Evolutionary conservation across 148 eudicot genomes (phyloP).

Genomic region (Fagopyrum homotropicum): DNA sequence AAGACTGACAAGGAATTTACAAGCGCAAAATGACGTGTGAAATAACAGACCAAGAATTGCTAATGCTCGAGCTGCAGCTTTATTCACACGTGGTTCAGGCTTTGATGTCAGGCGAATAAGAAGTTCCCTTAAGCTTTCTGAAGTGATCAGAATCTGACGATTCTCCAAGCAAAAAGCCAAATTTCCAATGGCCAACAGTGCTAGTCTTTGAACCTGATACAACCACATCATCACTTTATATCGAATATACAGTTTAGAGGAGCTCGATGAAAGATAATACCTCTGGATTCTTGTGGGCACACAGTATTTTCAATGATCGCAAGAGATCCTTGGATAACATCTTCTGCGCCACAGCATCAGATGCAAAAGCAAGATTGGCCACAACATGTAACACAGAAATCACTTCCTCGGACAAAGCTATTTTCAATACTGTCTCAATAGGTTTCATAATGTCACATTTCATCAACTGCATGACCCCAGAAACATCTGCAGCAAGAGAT

Average conservation of each 20-base stretch:
- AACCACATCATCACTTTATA: neutral
- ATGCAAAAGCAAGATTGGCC: slow-evolving; percentile 77
- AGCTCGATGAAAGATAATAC: slow-evolving; percentile 22
- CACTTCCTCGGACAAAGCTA: slow-evolving; percentile 64
- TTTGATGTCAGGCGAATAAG: slow-evolving; percentile 76
- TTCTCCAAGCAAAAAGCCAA: slow-evolving; percentile 87
- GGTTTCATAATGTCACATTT: slow-evolving; percentile 98
- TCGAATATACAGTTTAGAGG: neutral
- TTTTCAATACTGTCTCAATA: slow-evolving; percentile 64
- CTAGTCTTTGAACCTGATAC: slow-evolving; percentile 79
- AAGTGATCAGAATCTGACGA: slow-evolving; percentile 74
- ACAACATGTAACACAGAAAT: slow-evolving; percentile 81
- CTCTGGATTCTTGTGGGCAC: slow-evolving; percentile 83
- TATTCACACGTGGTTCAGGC: slow-evolving; percentile 71
- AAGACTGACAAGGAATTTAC: slow-evolving; percentile 4
- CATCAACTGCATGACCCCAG: slow-evolving; percentile 73
- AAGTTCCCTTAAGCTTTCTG: slow-evolving; percentile 92
- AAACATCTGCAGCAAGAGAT: slow-evolving; percentile 80
- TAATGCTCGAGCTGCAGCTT: slow-evolving; percentile 95
- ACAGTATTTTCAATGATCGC: slow-evolving; percentile 22
- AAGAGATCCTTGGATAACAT: slow-evolving; percentile 25
- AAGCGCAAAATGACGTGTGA: slow-evolving; percentile 4
- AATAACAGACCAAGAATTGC: slow-evolving; percentile 87
- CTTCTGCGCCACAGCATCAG: slow-evolving; percentile 80
- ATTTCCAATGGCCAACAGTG: slow-evolving; percentile 83